Evolutionary conservation across 306 rosid species (phyloP), one percentile per base, ranked within the genome.

Genomic region (Mucuna pruriens): DNA sequence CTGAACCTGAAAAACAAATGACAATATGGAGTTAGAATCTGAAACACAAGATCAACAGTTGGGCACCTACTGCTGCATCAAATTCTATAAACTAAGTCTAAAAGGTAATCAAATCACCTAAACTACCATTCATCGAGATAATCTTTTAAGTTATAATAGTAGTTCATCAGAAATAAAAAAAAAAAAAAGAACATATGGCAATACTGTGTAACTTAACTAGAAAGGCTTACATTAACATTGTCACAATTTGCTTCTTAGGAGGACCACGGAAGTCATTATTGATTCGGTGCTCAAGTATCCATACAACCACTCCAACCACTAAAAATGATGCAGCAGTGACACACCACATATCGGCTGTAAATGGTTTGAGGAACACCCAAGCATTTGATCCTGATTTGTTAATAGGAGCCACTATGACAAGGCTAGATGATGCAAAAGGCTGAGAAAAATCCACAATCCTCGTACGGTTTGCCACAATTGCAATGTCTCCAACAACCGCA

Each of bases 401-500:
- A 69, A 89, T 80, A 9, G 99, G 96, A 49, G 94, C 99, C 85
- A 95, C 99, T 79, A 95, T 83, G 69, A 95, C 98, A 76, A 95
- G 97, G 74, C 96, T 92, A 25, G 96, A 89, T 61, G 91, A 79
- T 78, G 93, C 87, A 81, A 83, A 95, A 77, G 99, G 99, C 93
- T 93, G 99, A 73, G 98, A 93, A 89, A 95, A 95, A 79, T 95
- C 99, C 39, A 75, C 99, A 57, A 84, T 79, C 85, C 6, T 86
- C 4, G 98, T 93, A 25, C 99, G 91, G 86, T 95, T 95, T 29
- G 91, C 90, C 74, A 91, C 98, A 70, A 95, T 95, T 63, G 97
- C 90, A 77, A 95, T 90, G 88, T 95, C 99, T 83, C 99, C 99
- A 19, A 95, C 93, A 77, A 87, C 97, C 0, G 99, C 99, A 90